phyloP scores from a whole-genome alignment of 495 filamentous ascomycete genomes.

The Penicillium ochrochloron region DNA sequence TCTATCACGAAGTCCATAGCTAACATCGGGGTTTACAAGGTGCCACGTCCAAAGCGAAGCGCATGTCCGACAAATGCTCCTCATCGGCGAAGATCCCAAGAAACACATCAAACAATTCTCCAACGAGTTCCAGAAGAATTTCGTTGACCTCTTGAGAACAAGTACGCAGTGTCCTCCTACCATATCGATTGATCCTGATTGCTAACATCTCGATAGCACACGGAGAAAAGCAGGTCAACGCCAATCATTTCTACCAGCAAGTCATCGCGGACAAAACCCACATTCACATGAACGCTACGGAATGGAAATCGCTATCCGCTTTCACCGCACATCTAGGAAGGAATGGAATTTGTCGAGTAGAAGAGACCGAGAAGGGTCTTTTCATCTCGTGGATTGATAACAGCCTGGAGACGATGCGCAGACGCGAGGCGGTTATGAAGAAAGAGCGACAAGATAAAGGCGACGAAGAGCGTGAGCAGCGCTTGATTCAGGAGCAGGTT shows the following conservation, averaged over 20 bases:
- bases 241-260: conserved; percentile 94
- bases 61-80: conserved; percentile 83
- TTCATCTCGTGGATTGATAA: conserved; percentile 92
- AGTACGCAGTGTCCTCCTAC: conserved; percentile 12
- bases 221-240: conserved; percentile 80
- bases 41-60: conserved; percentile 78
- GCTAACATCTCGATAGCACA: conserved; percentile 49
- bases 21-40: conserved; percentile 1
- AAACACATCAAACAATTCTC: conserved; percentile 78
- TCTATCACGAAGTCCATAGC: not conserved
- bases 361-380: conserved; percentile 85
- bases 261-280: conserved; percentile 61
- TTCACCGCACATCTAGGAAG: conserved; percentile 84
- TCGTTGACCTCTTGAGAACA: conserved; percentile 73
- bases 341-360: conserved; percentile 83
- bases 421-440: conserved; percentile 77
- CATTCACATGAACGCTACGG: conserved; percentile 90
- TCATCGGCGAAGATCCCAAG: conserved; percentile 82
- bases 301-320: conserved; percentile 82
- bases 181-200: not conserved
- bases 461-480: conserved; percentile 87
- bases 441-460: conserved; percentile 86
- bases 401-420: conserved; percentile 76
- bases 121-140: conserved; percentile 78
- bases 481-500: conserved; percentile 78